Conservation (phyloP, 257 asterid genomes). For the Leptodermis oblonga region DNA sequence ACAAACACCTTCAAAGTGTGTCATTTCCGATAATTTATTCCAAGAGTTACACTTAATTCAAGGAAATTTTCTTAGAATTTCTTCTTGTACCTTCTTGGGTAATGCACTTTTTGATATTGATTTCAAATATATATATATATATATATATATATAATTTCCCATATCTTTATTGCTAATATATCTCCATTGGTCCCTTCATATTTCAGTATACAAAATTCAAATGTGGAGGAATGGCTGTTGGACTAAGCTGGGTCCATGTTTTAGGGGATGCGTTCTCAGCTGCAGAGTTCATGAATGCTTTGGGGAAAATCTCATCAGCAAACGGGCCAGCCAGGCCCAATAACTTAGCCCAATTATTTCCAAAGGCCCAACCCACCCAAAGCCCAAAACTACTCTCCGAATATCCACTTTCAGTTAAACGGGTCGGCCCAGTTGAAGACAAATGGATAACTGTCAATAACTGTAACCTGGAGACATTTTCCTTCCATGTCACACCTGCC, state of each 20-base stretch:
- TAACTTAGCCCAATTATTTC: constrained; percentile 26
- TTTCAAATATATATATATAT: too few species aligned
- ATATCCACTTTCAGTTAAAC: constrained; percentile 54
- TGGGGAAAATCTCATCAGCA: constrained; percentile 35
- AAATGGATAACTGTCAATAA: constrained; percentile 45
- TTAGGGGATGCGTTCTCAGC: constrained; percentile 74
- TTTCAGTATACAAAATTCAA: constrained; percentile 61
- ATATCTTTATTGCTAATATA: background rate
- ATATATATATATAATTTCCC: too few species aligned
- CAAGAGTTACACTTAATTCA: too few species aligned
- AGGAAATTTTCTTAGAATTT: too few species aligned
- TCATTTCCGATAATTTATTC: too few species aligned
- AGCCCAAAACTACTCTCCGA: constrained; percentile 9
- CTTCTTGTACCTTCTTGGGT: too few species aligned
- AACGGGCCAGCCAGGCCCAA: constrained; percentile 23
- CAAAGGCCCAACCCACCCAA: constrained; percentile 11
- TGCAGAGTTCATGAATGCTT: constrained; percentile 46
- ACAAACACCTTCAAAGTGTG: too few species aligned
- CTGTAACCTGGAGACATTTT: constrained; percentile 49
- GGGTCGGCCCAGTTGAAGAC: constrained; percentile 73
- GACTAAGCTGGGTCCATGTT: constrained; percentile 89
- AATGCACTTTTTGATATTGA: too few species aligned
- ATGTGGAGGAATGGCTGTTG: constrained; percentile 81
- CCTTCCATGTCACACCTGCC: constrained; percentile 40
- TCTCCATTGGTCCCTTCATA: background rate